A percentile compares a stretch with the other conserved stretches of the same genome.
phyloP scores from a whole-genome alignment of 1,139 yeast species.

The Yamadazyma oceani region DNA sequence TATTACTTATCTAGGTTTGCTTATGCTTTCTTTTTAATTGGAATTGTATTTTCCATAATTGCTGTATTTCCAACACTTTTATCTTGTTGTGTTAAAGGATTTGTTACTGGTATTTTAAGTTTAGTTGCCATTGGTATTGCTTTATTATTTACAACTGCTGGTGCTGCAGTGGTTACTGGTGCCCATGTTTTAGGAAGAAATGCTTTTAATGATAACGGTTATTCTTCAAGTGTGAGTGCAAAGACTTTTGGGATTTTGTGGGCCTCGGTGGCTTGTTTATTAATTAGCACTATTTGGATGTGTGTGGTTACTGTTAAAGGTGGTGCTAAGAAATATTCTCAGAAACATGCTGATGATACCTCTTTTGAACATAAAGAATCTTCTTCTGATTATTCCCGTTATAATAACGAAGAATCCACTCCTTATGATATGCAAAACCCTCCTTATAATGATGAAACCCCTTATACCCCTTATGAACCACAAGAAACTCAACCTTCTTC shows the following conservation, averaged over 20 bases:
- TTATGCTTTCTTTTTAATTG: conserved; percentile 66
- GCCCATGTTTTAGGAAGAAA: conserved; percentile 62
- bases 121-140: conserved; percentile 31
- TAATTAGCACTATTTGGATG: conserved; percentile 25
- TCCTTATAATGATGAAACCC: conserved; percentile 1
- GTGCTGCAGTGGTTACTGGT: conserved; percentile 66
- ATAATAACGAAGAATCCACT: conserved; percentile 6
- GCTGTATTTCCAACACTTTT: conserved; percentile 41
- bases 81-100: conserved; percentile 20
- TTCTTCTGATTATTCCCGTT: conserved; percentile 13
- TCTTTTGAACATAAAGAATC: conserved; percentile 13
- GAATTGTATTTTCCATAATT: conserved; percentile 54
- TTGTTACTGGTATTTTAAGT: conserved; percentile 28
- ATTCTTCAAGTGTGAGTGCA: conserved; percentile 52
- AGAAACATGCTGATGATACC: conserved; percentile 10
- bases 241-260: conserved; percentile 64
- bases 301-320: conserved; percentile 15
- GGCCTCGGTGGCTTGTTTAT: conserved; percentile 53
- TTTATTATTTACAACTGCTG: conserved; percentile 51
- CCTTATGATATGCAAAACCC: conserved; percentile 1
- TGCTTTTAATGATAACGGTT: conserved; percentile 50
- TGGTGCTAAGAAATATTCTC: conserved; percentile 10
- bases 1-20: conserved; percentile 67
- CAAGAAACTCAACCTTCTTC: conserved; percentile 5
- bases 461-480: conserved; percentile 1